Evolutionary conservation across 139 green algal genomes (phyloP).

Genomic region (Parachlorella kessleri): DNA sequence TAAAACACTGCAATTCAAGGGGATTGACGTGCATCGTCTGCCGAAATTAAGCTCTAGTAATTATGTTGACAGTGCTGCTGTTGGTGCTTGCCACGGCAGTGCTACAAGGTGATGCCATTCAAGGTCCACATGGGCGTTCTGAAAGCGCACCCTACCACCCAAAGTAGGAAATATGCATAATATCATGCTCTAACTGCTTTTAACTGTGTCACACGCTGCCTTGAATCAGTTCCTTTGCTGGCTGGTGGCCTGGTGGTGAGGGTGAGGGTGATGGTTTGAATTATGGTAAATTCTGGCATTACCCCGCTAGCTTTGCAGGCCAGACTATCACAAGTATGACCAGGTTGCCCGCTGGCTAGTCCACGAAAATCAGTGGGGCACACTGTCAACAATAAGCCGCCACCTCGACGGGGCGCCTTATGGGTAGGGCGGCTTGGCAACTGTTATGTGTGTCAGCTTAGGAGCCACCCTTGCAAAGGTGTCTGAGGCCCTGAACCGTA

Average conservation of each 20-base stretch:
- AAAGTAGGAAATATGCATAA: neutral
- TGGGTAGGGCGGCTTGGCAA: too few species aligned
- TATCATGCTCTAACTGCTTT: neutral
- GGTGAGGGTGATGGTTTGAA: neutral
- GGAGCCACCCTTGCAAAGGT: too few species aligned
- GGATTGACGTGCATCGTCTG: too few species aligned
- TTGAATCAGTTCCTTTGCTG: neutral
- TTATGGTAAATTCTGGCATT: neutral
- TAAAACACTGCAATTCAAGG: too few species aligned
- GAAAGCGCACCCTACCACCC: neutral
- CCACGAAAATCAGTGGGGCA: constrained; percentile 48
- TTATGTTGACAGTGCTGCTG: too few species aligned
- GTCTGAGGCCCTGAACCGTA: too few species aligned
- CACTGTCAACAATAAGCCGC: constrained; percentile 33
- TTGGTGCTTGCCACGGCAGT: too few species aligned
- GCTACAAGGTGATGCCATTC: neutral
- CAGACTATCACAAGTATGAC: constrained; percentile 23
- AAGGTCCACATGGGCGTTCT: too few species aligned
- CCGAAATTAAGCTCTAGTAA: too few species aligned
- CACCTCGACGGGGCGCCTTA: constrained; percentile 18
- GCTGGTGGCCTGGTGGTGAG: neutral
- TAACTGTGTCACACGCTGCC: neutral
- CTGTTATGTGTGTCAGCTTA: too few species aligned
- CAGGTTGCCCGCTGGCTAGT: constrained; percentile 55
- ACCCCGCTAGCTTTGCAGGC: constrained; percentile 24